Conservation (phyloP, 371 early-diverging fungal genomes). For the Actinomortierella wolfii region DNA sequence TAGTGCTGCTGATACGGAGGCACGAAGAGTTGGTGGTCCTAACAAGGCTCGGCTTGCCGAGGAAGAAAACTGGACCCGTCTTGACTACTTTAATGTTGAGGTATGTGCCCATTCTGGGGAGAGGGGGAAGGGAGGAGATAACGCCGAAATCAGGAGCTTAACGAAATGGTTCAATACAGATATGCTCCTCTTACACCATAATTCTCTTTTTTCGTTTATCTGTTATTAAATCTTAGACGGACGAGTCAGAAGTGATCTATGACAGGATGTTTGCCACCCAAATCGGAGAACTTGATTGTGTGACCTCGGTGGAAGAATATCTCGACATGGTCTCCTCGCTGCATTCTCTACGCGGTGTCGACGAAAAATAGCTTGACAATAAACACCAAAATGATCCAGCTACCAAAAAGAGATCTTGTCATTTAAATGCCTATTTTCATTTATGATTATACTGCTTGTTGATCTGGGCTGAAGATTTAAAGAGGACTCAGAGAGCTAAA, state of each 20-base stretch:
- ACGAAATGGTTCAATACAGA: no score
- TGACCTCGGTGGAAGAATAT: constrained; percentile 51
- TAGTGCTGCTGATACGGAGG: constrained; percentile 43
- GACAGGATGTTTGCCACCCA: constrained; percentile 51
- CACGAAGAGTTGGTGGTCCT: constrained; percentile 29
- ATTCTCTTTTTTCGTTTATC: not conserved
- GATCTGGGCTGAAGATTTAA: no score
- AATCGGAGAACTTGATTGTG: constrained; percentile 47
- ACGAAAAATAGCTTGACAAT: not conserved
- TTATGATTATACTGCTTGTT: no score
- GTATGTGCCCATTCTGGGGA: constrained; percentile 47
- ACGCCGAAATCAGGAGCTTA: no score
- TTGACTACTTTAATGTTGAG: constrained; percentile 68
- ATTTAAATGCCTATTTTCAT: no score
- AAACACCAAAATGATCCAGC: no score
- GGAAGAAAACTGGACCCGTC: constrained; percentile 78
- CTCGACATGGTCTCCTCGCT: constrained; percentile 36
- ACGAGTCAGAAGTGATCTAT: constrained; percentile 51
- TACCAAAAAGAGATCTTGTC: no score
- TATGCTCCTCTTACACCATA: no score
- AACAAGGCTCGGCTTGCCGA: constrained; percentile 63
- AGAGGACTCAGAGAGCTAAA: no score
- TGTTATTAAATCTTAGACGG: constrained; percentile 29
- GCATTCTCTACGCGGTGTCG: constrained; percentile 29
- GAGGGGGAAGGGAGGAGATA: no score